Conservation (phyloP, 768 basidiomycete species). For the Lepiota brunneoincarnata region DNA sequence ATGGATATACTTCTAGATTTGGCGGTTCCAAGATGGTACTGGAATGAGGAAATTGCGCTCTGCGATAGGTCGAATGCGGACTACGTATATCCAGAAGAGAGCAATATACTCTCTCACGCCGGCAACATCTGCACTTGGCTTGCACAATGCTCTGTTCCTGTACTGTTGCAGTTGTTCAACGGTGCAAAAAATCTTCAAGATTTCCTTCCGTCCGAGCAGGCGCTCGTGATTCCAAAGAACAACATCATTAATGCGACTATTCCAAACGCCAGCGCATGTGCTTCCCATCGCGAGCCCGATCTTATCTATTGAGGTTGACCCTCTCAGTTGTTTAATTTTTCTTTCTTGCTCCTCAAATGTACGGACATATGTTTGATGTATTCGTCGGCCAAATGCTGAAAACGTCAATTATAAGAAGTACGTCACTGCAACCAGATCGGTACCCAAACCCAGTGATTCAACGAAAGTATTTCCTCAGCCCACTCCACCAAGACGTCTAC, state of each 20-base stretch:
- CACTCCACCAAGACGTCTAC: slow-evolving; percentile 13
- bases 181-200: slow-evolving; percentile 1
- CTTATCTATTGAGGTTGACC: not conserved
- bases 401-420: slow-evolving; percentile 5
- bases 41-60: no score
- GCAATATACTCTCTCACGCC: no score
- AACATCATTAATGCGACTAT: slow-evolving; percentile 4
- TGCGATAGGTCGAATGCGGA: no score
- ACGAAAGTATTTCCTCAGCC: not conserved
- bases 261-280: not conserved
- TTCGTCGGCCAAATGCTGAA: slow-evolving; percentile 10
- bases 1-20: no score
- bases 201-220: slow-evolving; percentile 1
- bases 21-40: no score
- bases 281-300: slow-evolving; percentile 6
- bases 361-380: slow-evolving; percentile 27
- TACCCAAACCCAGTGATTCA: not conserved
- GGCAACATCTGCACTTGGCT: no score
- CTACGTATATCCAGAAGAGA: no score
- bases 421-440: not conserved
- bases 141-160: no score
- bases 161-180: slow-evolving; percentile 7
- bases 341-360: slow-evolving; percentile 10
- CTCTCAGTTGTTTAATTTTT: no score
- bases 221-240: slow-evolving; percentile 2